These are phyloP conservation scores for Globisporangium abappressorium DNA, from an alignment of 352 stramenopile genomes.

Conservation along the genomic window DNA sequence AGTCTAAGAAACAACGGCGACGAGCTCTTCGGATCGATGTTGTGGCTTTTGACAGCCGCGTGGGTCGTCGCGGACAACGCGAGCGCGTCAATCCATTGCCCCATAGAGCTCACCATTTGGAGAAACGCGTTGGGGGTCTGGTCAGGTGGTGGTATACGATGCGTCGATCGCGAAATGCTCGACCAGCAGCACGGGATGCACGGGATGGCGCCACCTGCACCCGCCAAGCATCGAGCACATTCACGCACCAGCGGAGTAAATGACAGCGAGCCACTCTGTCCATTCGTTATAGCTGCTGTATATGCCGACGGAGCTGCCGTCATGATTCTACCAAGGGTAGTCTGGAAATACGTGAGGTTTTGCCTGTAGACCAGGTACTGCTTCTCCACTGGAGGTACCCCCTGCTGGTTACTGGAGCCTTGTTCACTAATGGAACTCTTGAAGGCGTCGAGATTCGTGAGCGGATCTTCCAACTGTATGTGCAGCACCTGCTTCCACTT, in stretches of 20 bases:
- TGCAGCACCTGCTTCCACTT: slow-evolving; percentile 25
- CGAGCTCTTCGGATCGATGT: slow-evolving; percentile 24
- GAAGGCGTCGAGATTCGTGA: slow-evolving; percentile 28
- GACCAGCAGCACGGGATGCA: slow-evolving; percentile 30
- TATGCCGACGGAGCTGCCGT: not conserved
- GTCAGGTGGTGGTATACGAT: not conserved
- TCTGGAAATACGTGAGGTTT: slow-evolving; percentile 16
- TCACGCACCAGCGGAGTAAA: not conserved
- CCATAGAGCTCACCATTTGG: slow-evolving; percentile 5
- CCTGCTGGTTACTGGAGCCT: not conserved
- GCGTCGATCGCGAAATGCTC: slow-evolving; percentile 11
- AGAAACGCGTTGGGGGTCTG: not conserved
- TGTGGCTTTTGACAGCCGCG: slow-evolving; percentile 21
- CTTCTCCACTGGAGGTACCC: slow-evolving; percentile 18
- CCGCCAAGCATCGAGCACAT: not conserved
- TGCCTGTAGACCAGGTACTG: slow-evolving; percentile 24
- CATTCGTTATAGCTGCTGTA: not conserved
- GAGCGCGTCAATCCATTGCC: slow-evolving; percentile 26
- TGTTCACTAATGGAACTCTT: not conserved
- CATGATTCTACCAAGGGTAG: not conserved
- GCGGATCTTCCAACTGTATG: slow-evolving; percentile 25
- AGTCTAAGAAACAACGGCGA: slow-evolving; percentile 19
- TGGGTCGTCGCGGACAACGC: slow-evolving; percentile 18
- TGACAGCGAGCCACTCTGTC: not conserved
- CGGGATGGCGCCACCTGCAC: slow-evolving; percentile 1